phyloP scores from a whole-genome alignment of 1,284 basidiomycete genomes.

The Malassezia equina region DNA sequence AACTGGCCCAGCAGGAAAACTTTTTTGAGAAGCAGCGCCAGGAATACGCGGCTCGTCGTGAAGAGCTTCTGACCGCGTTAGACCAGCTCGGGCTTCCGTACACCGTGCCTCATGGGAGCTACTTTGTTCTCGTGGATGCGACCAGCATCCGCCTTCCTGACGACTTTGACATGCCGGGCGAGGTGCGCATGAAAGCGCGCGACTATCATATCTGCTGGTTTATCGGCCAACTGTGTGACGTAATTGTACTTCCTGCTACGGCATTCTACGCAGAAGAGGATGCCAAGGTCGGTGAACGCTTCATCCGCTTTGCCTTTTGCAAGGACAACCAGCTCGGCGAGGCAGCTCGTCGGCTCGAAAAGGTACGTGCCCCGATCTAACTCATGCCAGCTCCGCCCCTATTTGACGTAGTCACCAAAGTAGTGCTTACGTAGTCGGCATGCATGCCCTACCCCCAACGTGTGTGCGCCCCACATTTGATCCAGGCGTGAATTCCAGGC shows the following conservation, averaged over 20 bases:
- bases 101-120: conserved; percentile 35
- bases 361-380: conserved; percentile 16
- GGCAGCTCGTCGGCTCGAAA: conserved; percentile 29
- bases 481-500: neutral
- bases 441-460: neutral
- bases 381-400: conserved; percentile 2
- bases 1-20: conserved; percentile 57
- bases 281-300: conserved; percentile 26
- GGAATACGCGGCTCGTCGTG: conserved; percentile 73
- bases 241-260: conserved; percentile 42
- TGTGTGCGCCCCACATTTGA: neutral
- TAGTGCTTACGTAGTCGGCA: neutral
- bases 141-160: conserved; percentile 70
- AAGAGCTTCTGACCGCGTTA: conserved; percentile 64
- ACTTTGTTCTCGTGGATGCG: conserved; percentile 59
- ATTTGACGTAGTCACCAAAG: neutral
- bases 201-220: conserved; percentile 65
- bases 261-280: conserved; percentile 38
- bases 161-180: conserved; percentile 69
- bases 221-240: conserved; percentile 41
- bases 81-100: conserved; percentile 78
- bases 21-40: conserved; percentile 71
- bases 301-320: conserved; percentile 41
- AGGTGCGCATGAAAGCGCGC: conserved; percentile 68
- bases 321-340: conserved; percentile 38